These are phyloP conservation scores for Trichoderma parareesei DNA, from an alignment of 495 filamentous ascomycete genomes.

Conservation along the genomic window DNA sequence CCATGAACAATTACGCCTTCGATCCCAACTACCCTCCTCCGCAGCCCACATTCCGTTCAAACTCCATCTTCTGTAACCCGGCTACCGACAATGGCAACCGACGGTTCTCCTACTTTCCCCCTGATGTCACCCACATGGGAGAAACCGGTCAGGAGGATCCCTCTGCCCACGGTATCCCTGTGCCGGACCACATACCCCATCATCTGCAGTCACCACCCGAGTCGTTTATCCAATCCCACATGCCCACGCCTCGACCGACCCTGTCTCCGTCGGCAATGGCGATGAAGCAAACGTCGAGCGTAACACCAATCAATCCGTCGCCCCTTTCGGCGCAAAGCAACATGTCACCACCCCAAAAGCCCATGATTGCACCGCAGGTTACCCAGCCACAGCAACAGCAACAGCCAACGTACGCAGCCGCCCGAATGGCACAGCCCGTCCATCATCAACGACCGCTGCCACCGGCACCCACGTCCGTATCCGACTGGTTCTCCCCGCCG, in stretches of 20 bases:
- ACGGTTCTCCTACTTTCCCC: constrained; percentile 47
- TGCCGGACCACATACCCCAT: background rate
- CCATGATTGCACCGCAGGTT: background rate
- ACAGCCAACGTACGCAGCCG: constrained; percentile 14
- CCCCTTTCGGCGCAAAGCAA: constrained; percentile 5
- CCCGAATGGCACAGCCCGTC: constrained; percentile 19
- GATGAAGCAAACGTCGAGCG: background rate
- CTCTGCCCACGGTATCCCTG: background rate
- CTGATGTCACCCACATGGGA: constrained; percentile 31
- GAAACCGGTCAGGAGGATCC: constrained; percentile 17
- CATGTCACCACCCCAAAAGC: constrained; percentile 16
- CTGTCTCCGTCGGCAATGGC: constrained; percentile 13
- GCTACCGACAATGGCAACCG: constrained; percentile 38
- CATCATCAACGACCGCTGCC: constrained; percentile 26
- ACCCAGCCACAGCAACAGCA: constrained; percentile 17
- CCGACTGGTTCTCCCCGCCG: constrained; percentile 41
- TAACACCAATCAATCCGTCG: background rate
- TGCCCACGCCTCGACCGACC: constrained; percentile 16
- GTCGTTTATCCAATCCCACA: background rate
- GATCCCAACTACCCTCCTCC: constrained; percentile 28
- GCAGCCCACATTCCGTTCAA: constrained; percentile 42
- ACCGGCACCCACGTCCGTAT: constrained; percentile 19
- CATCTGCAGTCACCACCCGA: constrained; percentile 7
- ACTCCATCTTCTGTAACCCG: constrained; percentile 47
- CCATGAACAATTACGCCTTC: constrained; percentile 30